phyloP scores from a whole-genome alignment of 2,329 filamentous ascomycete genomes.

The Furcasterigmium sp. region DNA sequence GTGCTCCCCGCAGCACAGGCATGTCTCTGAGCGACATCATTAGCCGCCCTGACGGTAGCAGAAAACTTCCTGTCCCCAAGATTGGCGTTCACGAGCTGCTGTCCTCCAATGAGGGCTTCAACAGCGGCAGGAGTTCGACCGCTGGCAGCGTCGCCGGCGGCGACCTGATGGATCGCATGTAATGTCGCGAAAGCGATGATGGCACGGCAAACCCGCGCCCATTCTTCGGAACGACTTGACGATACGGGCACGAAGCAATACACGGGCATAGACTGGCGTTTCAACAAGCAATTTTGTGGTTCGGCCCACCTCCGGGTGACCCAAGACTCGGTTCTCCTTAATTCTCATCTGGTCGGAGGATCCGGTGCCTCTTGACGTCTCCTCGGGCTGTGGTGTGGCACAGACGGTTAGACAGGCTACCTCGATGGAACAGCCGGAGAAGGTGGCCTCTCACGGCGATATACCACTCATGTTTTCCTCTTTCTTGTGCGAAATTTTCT shows the following conservation, averaged over 20 bases:
- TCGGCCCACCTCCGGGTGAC: neutral
- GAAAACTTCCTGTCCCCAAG: conserved; percentile 87
- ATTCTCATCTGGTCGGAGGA: neutral
- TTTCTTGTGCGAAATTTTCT: conserved; percentile 1
- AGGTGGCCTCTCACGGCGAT: neutral
- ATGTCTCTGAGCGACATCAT: conserved; percentile 90
- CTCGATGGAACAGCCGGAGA: neutral
- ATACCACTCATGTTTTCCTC: neutral
- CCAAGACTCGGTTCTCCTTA: neutral
- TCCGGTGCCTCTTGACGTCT: neutral
- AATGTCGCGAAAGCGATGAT: conserved; percentile 16
- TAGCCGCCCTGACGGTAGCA: conserved; percentile 75
- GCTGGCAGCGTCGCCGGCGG: conserved; percentile 72
- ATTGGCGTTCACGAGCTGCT: conserved; percentile 86
- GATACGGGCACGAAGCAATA: conserved; percentile 32
- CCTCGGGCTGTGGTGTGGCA: neutral
- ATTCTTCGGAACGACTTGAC: conserved; percentile 20
- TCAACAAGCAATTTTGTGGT: conserved; percentile 7
- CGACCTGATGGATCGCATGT: conserved; percentile 56
- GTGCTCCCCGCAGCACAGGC: conserved; percentile 52
- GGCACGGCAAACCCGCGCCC: conserved; percentile 15
- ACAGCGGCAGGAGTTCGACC: conserved; percentile 72
- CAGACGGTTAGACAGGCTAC: neutral
- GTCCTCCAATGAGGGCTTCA: conserved; percentile 58
- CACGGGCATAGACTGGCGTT: conserved; percentile 34